A percentile compares a stretch with the other conserved stretches of the same genome.
These are phyloP conservation scores for Leucosporidium creatinivorum DNA, from an alignment of 768 basidiomycete genomes.

Conservation along the genomic window DNA sequence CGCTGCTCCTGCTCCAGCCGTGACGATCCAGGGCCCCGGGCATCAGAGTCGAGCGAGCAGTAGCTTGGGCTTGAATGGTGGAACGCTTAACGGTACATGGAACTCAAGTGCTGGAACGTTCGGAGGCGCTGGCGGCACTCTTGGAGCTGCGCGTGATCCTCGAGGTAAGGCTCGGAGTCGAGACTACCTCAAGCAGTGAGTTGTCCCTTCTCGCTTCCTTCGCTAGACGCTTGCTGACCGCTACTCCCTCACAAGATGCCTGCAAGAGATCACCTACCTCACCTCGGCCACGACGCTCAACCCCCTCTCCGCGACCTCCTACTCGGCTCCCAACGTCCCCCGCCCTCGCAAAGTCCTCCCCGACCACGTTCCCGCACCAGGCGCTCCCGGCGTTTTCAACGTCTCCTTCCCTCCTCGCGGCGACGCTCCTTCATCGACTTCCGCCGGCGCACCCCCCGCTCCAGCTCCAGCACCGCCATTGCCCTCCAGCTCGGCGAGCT, in stretches of 20 bases:
- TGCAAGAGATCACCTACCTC: constrained; percentile 95
- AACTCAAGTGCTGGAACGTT: constrained; percentile 1
- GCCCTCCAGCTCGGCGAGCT: background rate
- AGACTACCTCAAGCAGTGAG: constrained; percentile 94
- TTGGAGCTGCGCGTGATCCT: constrained; percentile 69
- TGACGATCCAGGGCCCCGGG: background rate
- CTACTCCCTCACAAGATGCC: constrained; percentile 55
- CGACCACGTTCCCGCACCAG: constrained; percentile 17
- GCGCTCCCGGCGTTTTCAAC: constrained; percentile 18
- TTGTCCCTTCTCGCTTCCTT: constrained; percentile 14
- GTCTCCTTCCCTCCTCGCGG: background rate
- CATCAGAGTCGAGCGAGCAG: background rate
- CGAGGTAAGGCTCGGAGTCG: constrained; percentile 88
- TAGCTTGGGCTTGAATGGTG: background rate
- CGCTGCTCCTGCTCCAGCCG: background rate
- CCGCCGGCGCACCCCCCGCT: background rate
- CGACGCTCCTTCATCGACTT: background rate
- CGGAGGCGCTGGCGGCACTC: background rate
- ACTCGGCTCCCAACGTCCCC: constrained; percentile 27
- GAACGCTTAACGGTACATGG: constrained; percentile 4
- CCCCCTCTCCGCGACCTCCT: constrained; percentile 47
- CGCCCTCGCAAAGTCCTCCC: constrained; percentile 32
- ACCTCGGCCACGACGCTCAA: constrained; percentile 97
- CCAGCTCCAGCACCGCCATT: background rate
- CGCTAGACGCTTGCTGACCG: background rate